Evolutionary conservation across 768 basidiomycete genomes (phyloP).

Genomic region (Amanita muscaria): DNA sequence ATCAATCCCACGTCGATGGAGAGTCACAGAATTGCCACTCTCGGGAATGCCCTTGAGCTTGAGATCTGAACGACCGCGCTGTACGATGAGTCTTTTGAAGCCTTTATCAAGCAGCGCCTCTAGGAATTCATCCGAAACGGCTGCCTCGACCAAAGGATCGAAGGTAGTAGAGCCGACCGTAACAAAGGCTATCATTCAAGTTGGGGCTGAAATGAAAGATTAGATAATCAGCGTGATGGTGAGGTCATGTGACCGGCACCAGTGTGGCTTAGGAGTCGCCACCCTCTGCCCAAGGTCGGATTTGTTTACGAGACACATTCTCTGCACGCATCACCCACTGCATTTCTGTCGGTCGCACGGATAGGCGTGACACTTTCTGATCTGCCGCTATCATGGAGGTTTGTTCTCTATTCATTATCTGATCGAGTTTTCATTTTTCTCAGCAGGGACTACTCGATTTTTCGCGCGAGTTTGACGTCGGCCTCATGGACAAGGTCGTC

Average conservation of each 20-base stretch:
- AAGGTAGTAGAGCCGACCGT: conserved; percentile 91
- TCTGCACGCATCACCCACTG: conserved; percentile 11
- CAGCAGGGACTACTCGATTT: conserved; percentile 84
- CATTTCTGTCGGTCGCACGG: conserved; percentile 13
- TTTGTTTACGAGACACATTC: conserved; percentile 15
- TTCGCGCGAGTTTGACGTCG: conserved; percentile 87
- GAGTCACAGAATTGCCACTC: background rate
- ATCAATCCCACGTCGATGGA: conserved; percentile 28
- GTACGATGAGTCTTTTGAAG: conserved; percentile 57
- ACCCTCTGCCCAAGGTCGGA: conserved; percentile 39
- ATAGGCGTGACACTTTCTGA: conserved; percentile 12
- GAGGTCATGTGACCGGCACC: conserved; percentile 21
- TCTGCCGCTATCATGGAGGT: conserved; percentile 40
- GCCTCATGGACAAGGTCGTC: conserved; percentile 88
- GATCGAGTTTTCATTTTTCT: conserved; percentile 16
- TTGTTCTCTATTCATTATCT: conserved; percentile 12
- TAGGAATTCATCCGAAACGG: conserved; percentile 52
- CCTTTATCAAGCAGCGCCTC: conserved; percentile 42
- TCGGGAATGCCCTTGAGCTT: background rate
- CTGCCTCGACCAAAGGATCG: conserved; percentile 57
- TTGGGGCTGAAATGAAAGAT: background rate
- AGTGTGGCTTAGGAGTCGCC: conserved; percentile 20
- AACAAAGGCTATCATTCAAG: conserved; percentile 49
- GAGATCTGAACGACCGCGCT: conserved; percentile 60
- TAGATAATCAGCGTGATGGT: background rate